These are phyloP conservation scores for Exserohilum turcica DNA, from an alignment of 2,329 filamentous ascomycete species.

Conservation along the genomic window DNA sequence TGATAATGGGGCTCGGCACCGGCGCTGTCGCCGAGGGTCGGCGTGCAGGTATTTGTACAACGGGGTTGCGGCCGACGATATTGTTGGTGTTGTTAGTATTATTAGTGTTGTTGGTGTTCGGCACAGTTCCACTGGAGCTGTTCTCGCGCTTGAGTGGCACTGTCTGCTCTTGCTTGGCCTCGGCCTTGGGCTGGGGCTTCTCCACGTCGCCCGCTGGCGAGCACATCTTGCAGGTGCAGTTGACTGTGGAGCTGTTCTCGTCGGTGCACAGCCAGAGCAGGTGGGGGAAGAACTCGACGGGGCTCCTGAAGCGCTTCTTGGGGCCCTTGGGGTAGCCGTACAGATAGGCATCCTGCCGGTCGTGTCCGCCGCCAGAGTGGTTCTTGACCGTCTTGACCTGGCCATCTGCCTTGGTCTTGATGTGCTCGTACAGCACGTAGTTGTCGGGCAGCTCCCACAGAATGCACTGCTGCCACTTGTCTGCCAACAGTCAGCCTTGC, in stretches of 20 bases:
- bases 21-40: constrained; percentile 26
- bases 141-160: constrained; percentile 36
- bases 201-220: constrained; percentile 54
- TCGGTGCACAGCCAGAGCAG: constrained; percentile 63
- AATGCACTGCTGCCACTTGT: constrained; percentile 53
- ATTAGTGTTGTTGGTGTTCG: background rate
- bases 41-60: constrained; percentile 36
- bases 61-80: constrained; percentile 22
- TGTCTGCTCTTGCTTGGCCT: constrained; percentile 28
- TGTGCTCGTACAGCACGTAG: constrained; percentile 64
- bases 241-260: constrained; percentile 57
- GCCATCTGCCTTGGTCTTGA: constrained; percentile 58
- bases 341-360: constrained; percentile 64
- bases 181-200: constrained; percentile 35
- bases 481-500: constrained; percentile 43
- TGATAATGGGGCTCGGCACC: constrained; percentile 29
- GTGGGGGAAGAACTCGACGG: constrained; percentile 65
- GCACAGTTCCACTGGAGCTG: constrained; percentile 13
- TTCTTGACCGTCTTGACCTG: constrained; percentile 57
- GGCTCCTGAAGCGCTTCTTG: constrained; percentile 63
- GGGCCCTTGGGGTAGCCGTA: constrained; percentile 64
- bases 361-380: constrained; percentile 56
- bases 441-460: constrained; percentile 61
- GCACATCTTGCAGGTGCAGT: constrained; percentile 64
- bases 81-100: background rate